Evolutionary conservation across 148 eudicot species (phyloP).

Genomic region (Rhododendron griersonianum): DNA sequence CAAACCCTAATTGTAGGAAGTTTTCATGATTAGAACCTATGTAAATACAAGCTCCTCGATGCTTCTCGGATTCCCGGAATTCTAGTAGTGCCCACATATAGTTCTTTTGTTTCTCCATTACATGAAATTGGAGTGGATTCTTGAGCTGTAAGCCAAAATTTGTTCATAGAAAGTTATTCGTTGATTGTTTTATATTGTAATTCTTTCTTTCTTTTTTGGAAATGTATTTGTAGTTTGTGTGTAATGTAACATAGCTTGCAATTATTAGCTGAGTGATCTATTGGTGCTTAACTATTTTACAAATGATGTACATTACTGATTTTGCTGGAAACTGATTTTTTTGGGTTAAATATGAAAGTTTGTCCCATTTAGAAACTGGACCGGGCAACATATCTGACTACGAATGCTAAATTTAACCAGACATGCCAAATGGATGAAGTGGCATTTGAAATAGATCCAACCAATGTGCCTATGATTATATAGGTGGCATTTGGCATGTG

Average conservation of each 20-base stretch:
- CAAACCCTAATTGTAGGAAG: background rate
- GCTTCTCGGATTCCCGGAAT: background rate
- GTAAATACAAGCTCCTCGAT: background rate
- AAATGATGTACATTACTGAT: background rate
- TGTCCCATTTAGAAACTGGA: background rate
- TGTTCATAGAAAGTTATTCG: slow-evolving; percentile 7
- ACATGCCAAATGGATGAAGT: background rate
- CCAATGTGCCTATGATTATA: background rate
- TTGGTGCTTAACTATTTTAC: background rate
- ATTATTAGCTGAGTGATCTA: background rate
- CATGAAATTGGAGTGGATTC: slow-evolving; percentile 8
- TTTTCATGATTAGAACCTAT: background rate
- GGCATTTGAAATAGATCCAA: background rate
- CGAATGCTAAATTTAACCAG: background rate
- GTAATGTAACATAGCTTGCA: background rate
- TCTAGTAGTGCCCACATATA: background rate
- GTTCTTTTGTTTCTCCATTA: slow-evolving; percentile 8
- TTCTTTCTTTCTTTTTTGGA: background rate
- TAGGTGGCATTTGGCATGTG: too few relatives aligned
- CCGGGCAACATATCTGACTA: background rate
- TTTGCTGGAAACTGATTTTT: background rate
- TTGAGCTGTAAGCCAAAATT: background rate
- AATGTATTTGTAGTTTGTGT: background rate
- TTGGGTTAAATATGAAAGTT: background rate
- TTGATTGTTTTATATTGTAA: background rate